A percentile compares a stretch with the other conserved stretches of the same genome.
phyloP scores from a whole-genome alignment of 345 rosid species.

The Pistacia atlantica region DNA sequence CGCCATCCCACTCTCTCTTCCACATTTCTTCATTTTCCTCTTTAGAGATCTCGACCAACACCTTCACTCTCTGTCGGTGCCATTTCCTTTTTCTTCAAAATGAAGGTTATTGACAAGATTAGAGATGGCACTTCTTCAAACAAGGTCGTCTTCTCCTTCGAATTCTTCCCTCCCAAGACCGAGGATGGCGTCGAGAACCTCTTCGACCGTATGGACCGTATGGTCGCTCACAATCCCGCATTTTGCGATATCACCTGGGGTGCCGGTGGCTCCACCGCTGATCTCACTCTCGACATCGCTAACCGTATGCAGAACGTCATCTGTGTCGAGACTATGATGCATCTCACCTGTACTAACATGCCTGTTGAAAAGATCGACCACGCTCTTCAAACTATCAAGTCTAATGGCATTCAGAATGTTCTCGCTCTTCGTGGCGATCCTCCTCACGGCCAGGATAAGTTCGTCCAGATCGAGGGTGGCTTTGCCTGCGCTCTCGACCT shows the following conservation, averaged over 20 bases:
- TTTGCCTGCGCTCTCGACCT: slow-evolving; percentile 95
- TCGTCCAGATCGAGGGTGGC: slow-evolving; percentile 92
- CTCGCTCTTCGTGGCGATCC: slow-evolving; percentile 99
- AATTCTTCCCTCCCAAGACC: slow-evolving; percentile 98
- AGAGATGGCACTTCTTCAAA: slow-evolving; percentile 35
- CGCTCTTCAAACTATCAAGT: slow-evolving; percentile 77
- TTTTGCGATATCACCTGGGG: slow-evolving; percentile 99
- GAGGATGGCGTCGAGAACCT: slow-evolving; percentile 98
- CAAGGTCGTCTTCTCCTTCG: slow-evolving; percentile 86
- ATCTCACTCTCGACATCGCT: slow-evolving; percentile 91
- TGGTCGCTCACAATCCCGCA: slow-evolving; percentile 83
- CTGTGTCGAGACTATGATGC: slow-evolving; percentile 99
- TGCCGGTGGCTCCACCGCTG: slow-evolving; percentile 98
- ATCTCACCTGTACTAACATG: slow-evolving; percentile 98
- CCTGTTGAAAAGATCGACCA: slow-evolving; percentile 93
- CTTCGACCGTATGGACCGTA: slow-evolving; percentile 93
- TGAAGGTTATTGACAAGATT: slow-evolving; percentile 94
- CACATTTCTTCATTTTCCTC: not conserved
- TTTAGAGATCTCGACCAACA: no score
- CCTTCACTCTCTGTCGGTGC: no score
- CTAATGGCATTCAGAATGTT: slow-evolving; percentile 94
- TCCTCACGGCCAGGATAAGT: slow-evolving; percentile 96
- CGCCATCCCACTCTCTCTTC: not conserved
- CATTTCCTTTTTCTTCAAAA: slow-evolving; percentile 16
- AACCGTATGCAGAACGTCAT: slow-evolving; percentile 94